phyloP scores from a whole-genome alignment of 2,329 filamentous ascomycete species.

The Xylaria sp. region DNA sequence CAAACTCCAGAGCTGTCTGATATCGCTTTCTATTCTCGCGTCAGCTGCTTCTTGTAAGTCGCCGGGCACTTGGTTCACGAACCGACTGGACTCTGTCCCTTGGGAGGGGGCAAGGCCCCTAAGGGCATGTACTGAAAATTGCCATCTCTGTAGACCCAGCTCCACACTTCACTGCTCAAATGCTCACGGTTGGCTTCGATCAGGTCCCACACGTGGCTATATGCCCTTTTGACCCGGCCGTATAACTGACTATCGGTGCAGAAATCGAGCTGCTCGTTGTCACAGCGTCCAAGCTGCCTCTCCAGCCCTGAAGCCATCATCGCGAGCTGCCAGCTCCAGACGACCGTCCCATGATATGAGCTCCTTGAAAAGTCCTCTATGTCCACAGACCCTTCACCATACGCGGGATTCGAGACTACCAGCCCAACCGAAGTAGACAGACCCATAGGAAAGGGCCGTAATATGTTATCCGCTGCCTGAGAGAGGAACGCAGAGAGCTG shows the following conservation, averaged over 20 bases:
- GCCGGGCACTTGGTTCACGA: constrained; percentile 19
- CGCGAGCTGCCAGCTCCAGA: constrained; percentile 67
- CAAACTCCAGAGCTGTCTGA: constrained; percentile 61
- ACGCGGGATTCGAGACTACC: constrained; percentile 64
- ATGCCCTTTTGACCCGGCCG: constrained; percentile 51
- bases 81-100: constrained; percentile 43
- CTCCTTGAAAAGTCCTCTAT: constrained; percentile 56
- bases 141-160: constrained; percentile 56
- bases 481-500: constrained; percentile 61
- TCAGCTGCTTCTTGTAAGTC: constrained; percentile 6
- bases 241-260: constrained; percentile 50
- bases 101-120: constrained; percentile 52
- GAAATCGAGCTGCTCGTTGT: constrained; percentile 47
- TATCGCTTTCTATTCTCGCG: constrained; percentile 49
- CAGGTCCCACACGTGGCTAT: constrained; percentile 62
- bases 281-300: constrained; percentile 58
- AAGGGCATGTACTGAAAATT: constrained; percentile 53
- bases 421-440: constrained; percentile 59
- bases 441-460: constrained; percentile 60
- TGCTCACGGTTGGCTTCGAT: constrained; percentile 58
- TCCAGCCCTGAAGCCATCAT: constrained; percentile 67
- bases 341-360: constrained; percentile 65
- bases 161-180: constrained; percentile 64
- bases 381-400: constrained; percentile 50
- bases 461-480: constrained; percentile 59